Conservation (phyloP, 352 stramenopile species). For the Detonula confervacea region DNA sequence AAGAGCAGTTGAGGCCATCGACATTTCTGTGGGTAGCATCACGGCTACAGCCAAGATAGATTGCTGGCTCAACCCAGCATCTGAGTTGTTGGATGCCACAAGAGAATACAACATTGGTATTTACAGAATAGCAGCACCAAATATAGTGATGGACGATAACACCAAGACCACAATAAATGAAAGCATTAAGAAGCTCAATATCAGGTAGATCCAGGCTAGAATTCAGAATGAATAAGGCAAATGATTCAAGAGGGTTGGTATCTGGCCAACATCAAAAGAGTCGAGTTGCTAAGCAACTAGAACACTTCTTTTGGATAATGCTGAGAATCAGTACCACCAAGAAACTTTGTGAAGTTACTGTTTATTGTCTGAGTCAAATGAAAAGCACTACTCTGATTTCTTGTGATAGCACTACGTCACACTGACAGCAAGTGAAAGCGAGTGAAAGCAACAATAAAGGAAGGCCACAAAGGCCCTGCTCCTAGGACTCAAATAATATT, state of each 20-base stretch:
- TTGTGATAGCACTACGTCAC: not conserved
- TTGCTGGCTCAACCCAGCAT: not conserved
- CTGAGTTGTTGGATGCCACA: not conserved
- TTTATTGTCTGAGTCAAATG: slow-evolving; percentile 14
- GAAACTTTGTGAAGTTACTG: not conserved
- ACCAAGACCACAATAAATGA: not conserved
- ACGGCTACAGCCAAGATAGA: no score
- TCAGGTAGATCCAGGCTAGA: no score
- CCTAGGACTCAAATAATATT: no score
- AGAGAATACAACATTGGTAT: not conserved
- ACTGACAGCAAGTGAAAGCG: not conserved
- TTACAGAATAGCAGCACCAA: not conserved
- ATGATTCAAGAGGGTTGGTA: no score
- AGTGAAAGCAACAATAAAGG: not conserved
- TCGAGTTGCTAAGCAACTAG: slow-evolving; percentile 4
- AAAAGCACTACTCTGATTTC: not conserved
- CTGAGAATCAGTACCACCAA: not conserved
- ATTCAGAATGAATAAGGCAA: no score
- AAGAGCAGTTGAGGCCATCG: no score
- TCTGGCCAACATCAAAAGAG: not conserved
- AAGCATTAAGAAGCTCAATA: no score
- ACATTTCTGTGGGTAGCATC: no score
- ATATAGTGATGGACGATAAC: not conserved
- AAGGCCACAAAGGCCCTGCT: not conserved
- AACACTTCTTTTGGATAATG: no score